Base-by-base conservation (phyloP, 805 yeast genomes). In the Spencermartinsiella europaea region DNA sequence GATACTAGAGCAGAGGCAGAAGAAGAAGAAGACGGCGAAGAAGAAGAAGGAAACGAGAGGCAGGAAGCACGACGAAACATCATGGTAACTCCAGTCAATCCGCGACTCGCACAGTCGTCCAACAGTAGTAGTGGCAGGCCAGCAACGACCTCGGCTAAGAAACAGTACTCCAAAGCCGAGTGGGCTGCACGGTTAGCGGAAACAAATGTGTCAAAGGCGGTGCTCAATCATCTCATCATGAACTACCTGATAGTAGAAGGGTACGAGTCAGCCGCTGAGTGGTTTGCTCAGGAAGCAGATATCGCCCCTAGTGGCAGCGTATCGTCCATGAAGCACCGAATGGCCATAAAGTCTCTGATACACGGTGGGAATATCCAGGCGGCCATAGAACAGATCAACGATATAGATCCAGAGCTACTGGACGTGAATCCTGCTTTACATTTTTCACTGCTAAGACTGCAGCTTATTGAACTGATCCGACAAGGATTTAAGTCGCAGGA, bases 211-310 rank as follows among this genome's bases (percentile, higher is more conserved):
- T 45, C 63, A 12, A 55, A 57, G 40, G 37, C 47, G 8, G 64
- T 54, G 31, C 52, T 79, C 55, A 78, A 75, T 64, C 68, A 69
- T 40, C 61, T 86, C 47, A 73, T 88, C 10, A 71, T 87, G 61
- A 81, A 85, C 66, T 86, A 84, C 63, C 75, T 88, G 50, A 77
- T 88, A 12, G 77, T 79, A 43, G 90, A 86, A 65, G 95, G 93
- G 0, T 83, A 84, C 60, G 81, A 80, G 49, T 74, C 79, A 12
- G 81, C 95, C 0, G 84, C 87, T 1, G 48, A 67, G 12, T 72
- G 73, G 38, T 79, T 85, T 67, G 75, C 87, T 2, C 67, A 69
- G 45, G 93, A 85, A 53, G 66, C 70, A 2, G 53, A 57, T 28
- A 46, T 66, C 21, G 45, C 49, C 14, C 48, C 61, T 5, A 38